Percentiles rank a stretch among this genome's conserved stretches.
Conservation (phyloP, 140 eudicot species). For the Eryngium alpinum region DNA sequence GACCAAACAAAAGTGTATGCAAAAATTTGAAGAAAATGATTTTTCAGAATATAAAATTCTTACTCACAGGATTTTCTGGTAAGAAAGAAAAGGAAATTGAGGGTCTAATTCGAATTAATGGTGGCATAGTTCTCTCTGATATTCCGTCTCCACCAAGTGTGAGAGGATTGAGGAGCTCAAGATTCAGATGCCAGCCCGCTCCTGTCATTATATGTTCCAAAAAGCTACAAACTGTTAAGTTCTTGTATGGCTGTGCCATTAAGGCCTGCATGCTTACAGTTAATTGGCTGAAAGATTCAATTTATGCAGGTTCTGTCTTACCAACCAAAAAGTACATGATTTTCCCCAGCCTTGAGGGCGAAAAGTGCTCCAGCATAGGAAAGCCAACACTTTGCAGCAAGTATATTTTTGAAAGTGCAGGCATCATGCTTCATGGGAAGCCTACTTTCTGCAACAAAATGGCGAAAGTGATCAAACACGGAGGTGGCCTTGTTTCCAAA, state of each 20-base stretch:
- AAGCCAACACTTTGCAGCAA: slow-evolving; percentile 16
- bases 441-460: slow-evolving; percentile 47
- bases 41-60: slow-evolving; percentile 47
- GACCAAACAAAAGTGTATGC: background rate
- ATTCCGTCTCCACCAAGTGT: slow-evolving; percentile 48
- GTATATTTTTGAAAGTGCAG: slow-evolving; percentile 45
- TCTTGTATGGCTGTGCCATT: slow-evolving; percentile 81
- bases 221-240: slow-evolving; percentile 64
- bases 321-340: slow-evolving; percentile 56
- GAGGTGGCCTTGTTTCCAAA: slow-evolving; percentile 70
- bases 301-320: slow-evolving; percentile 46
- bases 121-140: slow-evolving; percentile 70
- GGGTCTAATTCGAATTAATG: slow-evolving; percentile 43
- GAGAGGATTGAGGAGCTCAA: slow-evolving; percentile 37
- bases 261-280: slow-evolving; percentile 51
- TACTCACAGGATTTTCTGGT: slow-evolving; percentile 67
- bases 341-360: slow-evolving; percentile 26
- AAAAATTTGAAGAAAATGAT: slow-evolving; percentile 28
- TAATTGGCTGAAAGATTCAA: slow-evolving; percentile 69
- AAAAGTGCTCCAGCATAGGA: slow-evolving; percentile 23
- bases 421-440: slow-evolving; percentile 74
- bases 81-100: slow-evolving; percentile 56
- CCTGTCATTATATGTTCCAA: slow-evolving; percentile 53
- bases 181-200: slow-evolving; percentile 25
- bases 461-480: slow-evolving; percentile 65